A percentile compares a stretch with the other conserved stretches of the same genome.
phyloP scores from a whole-genome alignment of 2,329 filamentous ascomycete species.

The Fusarium sambucinum region DNA sequence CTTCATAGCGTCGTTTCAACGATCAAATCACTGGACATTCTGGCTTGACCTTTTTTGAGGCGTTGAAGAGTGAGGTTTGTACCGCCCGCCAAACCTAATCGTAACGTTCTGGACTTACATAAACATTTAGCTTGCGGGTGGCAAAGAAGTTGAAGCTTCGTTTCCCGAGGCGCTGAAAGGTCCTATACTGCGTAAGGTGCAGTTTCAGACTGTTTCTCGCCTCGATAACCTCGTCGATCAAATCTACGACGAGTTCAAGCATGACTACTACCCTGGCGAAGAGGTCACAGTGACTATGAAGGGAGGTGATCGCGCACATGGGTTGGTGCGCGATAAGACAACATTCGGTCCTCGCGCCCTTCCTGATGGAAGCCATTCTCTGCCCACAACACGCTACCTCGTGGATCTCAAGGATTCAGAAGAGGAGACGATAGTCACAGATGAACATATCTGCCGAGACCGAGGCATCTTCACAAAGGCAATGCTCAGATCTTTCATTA shows the following conservation, averaged over 20 bases:
- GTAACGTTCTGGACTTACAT: constrained; percentile 24
- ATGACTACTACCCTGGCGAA: constrained; percentile 92
- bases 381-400: constrained; percentile 82
- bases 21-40: constrained; percentile 97
- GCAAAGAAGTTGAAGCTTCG: constrained; percentile 87
- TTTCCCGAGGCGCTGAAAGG: constrained; percentile 94
- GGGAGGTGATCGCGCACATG: constrained; percentile 76
- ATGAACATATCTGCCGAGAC: constrained; percentile 85
- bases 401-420: constrained; percentile 78
- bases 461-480: constrained; percentile 95
- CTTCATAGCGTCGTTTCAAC: constrained; percentile 81
- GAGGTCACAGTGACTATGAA: constrained; percentile 79
- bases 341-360: constrained; percentile 72
- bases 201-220: constrained; percentile 88
- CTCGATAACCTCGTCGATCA: constrained; percentile 83
- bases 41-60: constrained; percentile 91
- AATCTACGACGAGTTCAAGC: constrained; percentile 83
- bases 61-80: constrained; percentile 88
- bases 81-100: neutral
- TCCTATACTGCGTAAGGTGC: constrained; percentile 88
- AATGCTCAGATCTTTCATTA: constrained; percentile 92
- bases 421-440: constrained; percentile 82
- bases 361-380: constrained; percentile 76
- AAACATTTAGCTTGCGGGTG: constrained; percentile 74
- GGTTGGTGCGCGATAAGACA: constrained; percentile 86